phyloP scores from a whole-genome alignment of 495 filamentous ascomycete genomes.

The Symbiotaphrina buchneri region DNA sequence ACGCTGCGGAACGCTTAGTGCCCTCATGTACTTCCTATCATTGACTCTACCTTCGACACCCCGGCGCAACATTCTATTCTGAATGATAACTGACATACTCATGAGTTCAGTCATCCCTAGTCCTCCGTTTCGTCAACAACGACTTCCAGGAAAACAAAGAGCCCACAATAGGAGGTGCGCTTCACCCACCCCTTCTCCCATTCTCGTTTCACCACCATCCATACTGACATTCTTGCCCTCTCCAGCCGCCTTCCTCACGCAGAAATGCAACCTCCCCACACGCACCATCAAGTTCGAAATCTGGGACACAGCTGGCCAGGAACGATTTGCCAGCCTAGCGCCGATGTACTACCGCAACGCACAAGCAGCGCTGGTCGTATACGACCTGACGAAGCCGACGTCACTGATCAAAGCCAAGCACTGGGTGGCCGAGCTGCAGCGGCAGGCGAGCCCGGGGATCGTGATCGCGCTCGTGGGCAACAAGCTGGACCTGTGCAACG shows the following conservation, averaged over 20 bases:
- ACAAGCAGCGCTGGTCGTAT: conserved; percentile 94
- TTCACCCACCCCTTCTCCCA: conserved; percentile 2
- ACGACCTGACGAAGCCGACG: conserved; percentile 93
- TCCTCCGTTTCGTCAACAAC: conserved; percentile 97
- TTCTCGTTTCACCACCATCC: neutral
- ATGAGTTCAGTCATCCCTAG: conserved; percentile 85
- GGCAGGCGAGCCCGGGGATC: conserved; percentile 93
- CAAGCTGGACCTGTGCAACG: conserved; percentile 72
- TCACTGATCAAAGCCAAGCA: conserved; percentile 92
- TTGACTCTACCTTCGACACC: neutral
- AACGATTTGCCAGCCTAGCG: conserved; percentile 88
- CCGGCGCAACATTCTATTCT: conserved; percentile 1
- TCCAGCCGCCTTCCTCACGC: conserved; percentile 90
- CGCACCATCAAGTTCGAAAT: conserved; percentile 99
- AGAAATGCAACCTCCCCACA: conserved; percentile 91
- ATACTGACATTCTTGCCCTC: neutral
- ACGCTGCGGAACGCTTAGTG: conserved; percentile 1
- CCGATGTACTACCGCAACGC: conserved; percentile 99
- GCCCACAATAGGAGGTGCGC: conserved; percentile 90
- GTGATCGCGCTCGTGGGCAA: conserved; percentile 96
- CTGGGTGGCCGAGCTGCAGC: conserved; percentile 95
- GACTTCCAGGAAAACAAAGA: conserved; percentile 99
- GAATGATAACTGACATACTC: conserved; percentile 8
- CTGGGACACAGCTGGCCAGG: conserved; percentile 97
- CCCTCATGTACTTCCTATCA: too few relatives aligned